Evolutionary conservation across 2,329 filamentous ascomycete genomes (phyloP).

Genomic region (Monilinia vaccinii-corymbosi): DNA sequence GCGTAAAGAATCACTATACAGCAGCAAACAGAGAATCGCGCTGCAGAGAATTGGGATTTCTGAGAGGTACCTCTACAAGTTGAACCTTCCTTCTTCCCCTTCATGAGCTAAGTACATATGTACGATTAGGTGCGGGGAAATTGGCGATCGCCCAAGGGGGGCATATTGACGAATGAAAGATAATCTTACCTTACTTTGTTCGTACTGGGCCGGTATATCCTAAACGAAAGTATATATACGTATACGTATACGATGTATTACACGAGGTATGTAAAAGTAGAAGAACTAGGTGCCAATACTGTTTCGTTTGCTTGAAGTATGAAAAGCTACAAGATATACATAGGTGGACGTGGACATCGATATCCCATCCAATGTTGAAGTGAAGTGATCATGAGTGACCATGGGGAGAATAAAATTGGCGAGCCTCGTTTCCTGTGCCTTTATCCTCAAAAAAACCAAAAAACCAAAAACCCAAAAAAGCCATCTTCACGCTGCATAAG

Average conservation of each 20-base stretch:
- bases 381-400: background rate
- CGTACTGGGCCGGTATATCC: too few species aligned
- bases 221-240: too few species aligned
- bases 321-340: background rate
- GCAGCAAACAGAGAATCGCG: background rate
- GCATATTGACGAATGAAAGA: background rate
- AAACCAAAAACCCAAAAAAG: too few species aligned
- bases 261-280: too few species aligned
- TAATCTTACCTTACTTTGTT: too few species aligned
- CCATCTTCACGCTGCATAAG: background rate
- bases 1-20: background rate
- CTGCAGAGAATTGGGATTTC: background rate
- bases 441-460: background rate
- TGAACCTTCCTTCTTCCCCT: too few species aligned
- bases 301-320: background rate
- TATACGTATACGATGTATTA: too few species aligned
- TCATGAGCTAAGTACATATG: too few species aligned
- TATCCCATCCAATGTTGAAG: background rate
- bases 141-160: background rate
- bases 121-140: conserved; percentile 2
- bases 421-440: background rate
- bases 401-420: background rate
- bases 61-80: too few species aligned
- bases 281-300: background rate
- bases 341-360: too few species aligned